Base-by-base conservation (phyloP, 306 rosid species). In the Cucurbita maxima region DNA sequence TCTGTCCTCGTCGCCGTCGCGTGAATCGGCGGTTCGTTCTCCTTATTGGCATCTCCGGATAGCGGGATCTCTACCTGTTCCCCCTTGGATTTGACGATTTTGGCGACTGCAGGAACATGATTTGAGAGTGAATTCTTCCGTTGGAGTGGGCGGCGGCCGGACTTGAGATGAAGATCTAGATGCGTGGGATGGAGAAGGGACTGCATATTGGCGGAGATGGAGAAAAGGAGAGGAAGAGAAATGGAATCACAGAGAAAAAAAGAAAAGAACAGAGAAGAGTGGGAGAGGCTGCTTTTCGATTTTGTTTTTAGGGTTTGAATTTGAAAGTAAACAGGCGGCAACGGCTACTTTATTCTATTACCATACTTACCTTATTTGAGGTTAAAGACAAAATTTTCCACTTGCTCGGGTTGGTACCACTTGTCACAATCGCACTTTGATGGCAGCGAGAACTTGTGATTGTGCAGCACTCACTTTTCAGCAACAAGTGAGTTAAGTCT, bases 91-190 rank as follows among this genome's bases (percentile, higher is more conserved):
- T 79, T 83, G 45, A 72, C 18, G 51, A 63, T 48, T 19, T 83
- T 82, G 10, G 79, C 2, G 18, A 62, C 41, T 64, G 71, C 72
- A 44, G 69, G 73, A 18, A 58, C 71, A 22, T 75, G 83, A 38
- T 75, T 79, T 5, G 87, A 83, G 3, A 73, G 86, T 8, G 84
- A 47, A 81, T 93, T 90, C 77, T 47, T 84, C 0, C 83, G 92
- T 75, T 87, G 89, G 77, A 92, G 98, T 7, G 98, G 96, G 3
- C 76, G 90, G 58, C 98, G 86, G 71, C 88, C 88, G 19, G 86
- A 82, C 56, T 79, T 90, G 0, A 84, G 86, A 78, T 88, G 85
- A 40, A 82, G 76, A 13, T 79, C 82, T 1, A 55, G 81, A 36
- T 72, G 77, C 44, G 75, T 76, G 73, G 87, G 84, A 58, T 52